Evolutionary conservation across 2,329 filamentous ascomycete species (phyloP).

Genomic region (Apiospora saccharicola): DNA sequence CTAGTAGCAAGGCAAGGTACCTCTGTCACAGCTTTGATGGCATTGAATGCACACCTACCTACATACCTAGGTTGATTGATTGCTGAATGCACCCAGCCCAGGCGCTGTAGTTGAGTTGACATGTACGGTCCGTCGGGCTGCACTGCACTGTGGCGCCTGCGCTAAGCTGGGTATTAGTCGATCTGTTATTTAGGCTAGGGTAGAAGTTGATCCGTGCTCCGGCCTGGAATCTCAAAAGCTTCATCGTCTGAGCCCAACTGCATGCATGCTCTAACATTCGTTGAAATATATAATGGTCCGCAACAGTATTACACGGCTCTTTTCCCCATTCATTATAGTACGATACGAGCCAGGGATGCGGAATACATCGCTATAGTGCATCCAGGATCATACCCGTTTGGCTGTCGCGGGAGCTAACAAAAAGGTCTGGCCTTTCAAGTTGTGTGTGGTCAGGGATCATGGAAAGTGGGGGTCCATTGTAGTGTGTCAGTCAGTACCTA

Average conservation of each 20-base stretch:
- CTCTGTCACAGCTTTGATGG: too few relatives aligned
- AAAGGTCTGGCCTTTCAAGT: neutral
- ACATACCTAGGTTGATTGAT: too few relatives aligned
- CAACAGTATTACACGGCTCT: neutral
- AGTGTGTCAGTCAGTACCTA: neutral
- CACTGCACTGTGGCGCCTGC: neutral
- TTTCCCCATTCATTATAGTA: neutral
- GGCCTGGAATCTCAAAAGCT: neutral
- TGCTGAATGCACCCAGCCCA: too few relatives aligned
- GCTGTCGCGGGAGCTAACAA: neutral
- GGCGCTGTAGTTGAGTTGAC: too few relatives aligned
- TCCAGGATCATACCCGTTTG: neutral
- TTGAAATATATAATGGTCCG: neutral
- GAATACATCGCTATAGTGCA: neutral
- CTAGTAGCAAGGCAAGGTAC: neutral
- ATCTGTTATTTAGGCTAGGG: neutral
- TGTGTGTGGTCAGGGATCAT: slow-evolving; percentile 1
- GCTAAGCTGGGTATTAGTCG: neutral
- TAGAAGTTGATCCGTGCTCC: slow-evolving; percentile 1
- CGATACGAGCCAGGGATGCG: neutral
- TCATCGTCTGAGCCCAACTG: neutral
- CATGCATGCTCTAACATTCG: neutral
- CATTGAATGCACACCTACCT: neutral
- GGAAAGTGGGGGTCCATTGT: slow-evolving; percentile 1
- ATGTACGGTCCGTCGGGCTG: neutral